phyloP scores from a whole-genome alignment of 1,139 yeast genomes.

The Diutina scorzettiae region DNA sequence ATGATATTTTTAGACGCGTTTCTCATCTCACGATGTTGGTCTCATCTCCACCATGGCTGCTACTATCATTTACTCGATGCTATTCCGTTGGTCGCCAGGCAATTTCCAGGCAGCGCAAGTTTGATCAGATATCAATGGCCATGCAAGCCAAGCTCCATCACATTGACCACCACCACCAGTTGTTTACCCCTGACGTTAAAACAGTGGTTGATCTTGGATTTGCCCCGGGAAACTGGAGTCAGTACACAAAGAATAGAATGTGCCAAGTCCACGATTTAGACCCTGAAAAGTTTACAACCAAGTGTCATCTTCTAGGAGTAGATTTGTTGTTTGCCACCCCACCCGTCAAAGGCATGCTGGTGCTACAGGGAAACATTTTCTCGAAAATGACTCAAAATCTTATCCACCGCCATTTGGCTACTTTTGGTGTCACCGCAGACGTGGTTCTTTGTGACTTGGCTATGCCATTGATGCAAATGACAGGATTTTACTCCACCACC shows the following conservation, averaged over 20 bases:
- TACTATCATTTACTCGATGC: no score
- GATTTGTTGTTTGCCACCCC: slow-evolving; percentile 74
- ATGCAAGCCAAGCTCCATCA: slow-evolving; percentile 5
- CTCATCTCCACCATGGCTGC: no score
- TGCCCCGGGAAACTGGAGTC: slow-evolving; percentile 96
- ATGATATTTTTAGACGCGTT: no score
- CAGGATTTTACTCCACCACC: slow-evolving; percentile 61
- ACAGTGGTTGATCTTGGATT: slow-evolving; percentile 43
- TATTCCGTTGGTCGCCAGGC: no score
- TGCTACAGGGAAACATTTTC: slow-evolving; percentile 79
- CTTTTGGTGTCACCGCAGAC: slow-evolving; percentile 23
- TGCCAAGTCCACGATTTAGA: slow-evolving; percentile 18
- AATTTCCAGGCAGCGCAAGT: slow-evolving; percentile 1
- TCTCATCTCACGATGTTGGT: no score
- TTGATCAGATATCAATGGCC: slow-evolving; percentile 1
- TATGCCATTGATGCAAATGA: slow-evolving; percentile 55
- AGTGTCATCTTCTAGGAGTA: slow-evolving; percentile 70
- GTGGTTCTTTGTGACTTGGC: slow-evolving; percentile 81
- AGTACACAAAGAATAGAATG: slow-evolving; percentile 41
- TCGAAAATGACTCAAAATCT: slow-evolving; percentile 48
- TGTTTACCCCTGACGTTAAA: not conserved
- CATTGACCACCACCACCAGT: not conserved
- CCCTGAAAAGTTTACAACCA: slow-evolving; percentile 39
- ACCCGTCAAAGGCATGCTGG: slow-evolving; percentile 58
- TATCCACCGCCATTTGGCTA: slow-evolving; percentile 10